phyloP scores from a whole-genome alignment of 1,284 basidiomycete species.

The Naganishia albida region DNA sequence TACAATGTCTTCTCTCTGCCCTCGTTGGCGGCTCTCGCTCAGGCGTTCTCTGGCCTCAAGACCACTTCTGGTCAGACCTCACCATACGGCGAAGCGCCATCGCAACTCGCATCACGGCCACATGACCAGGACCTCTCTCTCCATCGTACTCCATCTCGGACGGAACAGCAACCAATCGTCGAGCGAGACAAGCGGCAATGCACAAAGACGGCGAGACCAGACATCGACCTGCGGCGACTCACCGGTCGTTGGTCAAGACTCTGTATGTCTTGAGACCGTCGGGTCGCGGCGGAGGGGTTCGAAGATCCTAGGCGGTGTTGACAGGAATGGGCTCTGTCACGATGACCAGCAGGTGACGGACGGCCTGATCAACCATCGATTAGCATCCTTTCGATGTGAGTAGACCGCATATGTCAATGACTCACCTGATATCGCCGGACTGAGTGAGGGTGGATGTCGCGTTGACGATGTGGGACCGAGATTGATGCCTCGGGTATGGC shows the following conservation, averaged over 20 bases:
- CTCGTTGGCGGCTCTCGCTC: too few relatives aligned
- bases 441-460: constrained; percentile 15
- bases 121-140: too few relatives aligned
- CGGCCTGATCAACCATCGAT: neutral
- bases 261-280: neutral
- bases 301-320: neutral
- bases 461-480: neutral
- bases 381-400: neutral
- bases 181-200: neutral
- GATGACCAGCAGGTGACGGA: constrained; percentile 3
- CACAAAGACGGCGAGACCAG: neutral
- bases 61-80: too few relatives aligned
- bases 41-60: too few relatives aligned
- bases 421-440: constrained; percentile 9
- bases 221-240: neutral
- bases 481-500: neutral
- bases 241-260: too few relatives aligned
- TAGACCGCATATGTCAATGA: neutral
- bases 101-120: too few relatives aligned
- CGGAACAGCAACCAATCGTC: too few relatives aligned
- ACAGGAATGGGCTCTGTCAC: neutral
- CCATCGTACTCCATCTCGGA: too few relatives aligned
- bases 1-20: too few relatives aligned
- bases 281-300: neutral
- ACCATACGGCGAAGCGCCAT: too few relatives aligned